Evolutionary conservation across 2,329 filamentous ascomycete species (phyloP), one percentile per base, ranked within the genome.

Genomic region (Aspergillus carbonarius): DNA sequence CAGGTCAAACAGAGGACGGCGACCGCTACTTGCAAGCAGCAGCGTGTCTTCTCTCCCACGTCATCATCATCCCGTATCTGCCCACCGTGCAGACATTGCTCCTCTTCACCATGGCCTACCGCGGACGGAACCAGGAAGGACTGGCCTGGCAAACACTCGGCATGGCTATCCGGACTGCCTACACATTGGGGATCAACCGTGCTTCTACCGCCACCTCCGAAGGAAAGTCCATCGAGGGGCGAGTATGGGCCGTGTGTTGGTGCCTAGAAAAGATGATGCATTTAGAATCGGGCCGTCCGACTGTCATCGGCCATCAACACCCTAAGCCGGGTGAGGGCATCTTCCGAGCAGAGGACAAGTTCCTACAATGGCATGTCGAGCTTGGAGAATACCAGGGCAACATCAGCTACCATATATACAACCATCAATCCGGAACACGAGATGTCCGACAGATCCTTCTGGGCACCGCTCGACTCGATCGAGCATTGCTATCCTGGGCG

Each of bases 321-420:
- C 55, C 58, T 1, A 37, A 17, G 10, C 50, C 34, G 9, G 10
- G 30, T 10, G 42, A 34, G 15, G 49, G 32, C 12, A 15, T 50
- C 5, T 23, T n/a, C 30, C 30, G 30, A 7, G 12, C n/a, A 13
- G 47, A 49, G 10, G 44, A 39, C 15, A 52, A n/a, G 8, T 59
- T 57, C 15, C 40, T 61, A 9, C 34, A 34, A 0, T 63, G 61
- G 61, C 60, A 62, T 17, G 37, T 63, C 5, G 59, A 49, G 6
- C 49, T 63, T 0, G 59, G 57, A 0, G 23, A 47, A 9, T 63
- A 60, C n/a, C 60, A 62, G 46, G 57, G 60, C 5, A 59, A 34
- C 20, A 63, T 63, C 40, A 62, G 61, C 20, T 48, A 60, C 3
- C 61, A 63, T 30, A 42, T 63, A 3, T 63, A 63, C 39, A 61